Percentiles rank a stretch among this genome's conserved stretches.
These are phyloP conservation scores for Hyaloperonospora arabidopsidis DNA, from an alignment of 352 stramenopile species.

Conservation along the genomic window DNA sequence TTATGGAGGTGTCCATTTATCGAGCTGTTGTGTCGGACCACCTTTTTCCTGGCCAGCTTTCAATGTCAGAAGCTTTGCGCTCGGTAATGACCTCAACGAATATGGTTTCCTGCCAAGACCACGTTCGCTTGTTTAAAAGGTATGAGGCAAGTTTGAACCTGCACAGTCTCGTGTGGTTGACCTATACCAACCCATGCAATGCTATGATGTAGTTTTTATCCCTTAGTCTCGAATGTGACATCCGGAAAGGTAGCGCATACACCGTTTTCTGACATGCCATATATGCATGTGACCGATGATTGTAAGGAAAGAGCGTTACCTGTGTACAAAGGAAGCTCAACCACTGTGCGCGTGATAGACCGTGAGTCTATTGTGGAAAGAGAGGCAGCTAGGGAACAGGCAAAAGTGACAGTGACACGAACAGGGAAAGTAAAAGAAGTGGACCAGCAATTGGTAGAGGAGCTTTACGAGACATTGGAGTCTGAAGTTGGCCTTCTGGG, in stretches of 20 bases:
- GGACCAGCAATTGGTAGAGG: slow-evolving; percentile 22
- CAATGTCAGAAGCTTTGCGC: slow-evolving; percentile 24
- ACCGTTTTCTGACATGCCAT: slow-evolving; percentile 22
- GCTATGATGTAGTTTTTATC: slow-evolving; percentile 27
- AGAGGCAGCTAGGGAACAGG: slow-evolving; percentile 17
- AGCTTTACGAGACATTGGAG: slow-evolving; percentile 27
- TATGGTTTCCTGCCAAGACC: slow-evolving; percentile 19
- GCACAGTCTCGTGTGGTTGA: slow-evolving; percentile 1
- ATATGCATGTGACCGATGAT: slow-evolving; percentile 15
- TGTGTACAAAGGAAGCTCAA: slow-evolving; percentile 19
- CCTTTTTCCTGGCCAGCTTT: slow-evolving; percentile 28
- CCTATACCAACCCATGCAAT: slow-evolving; percentile 9
- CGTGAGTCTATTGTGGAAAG: slow-evolving; percentile 35
- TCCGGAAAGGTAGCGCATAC: not conserved
- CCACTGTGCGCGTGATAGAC: slow-evolving; percentile 30
- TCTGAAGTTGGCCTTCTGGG: slow-evolving; percentile 15
- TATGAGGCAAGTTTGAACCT: slow-evolving; percentile 8
- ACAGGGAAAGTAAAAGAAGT: slow-evolving; percentile 8
- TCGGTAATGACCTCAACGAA: slow-evolving; percentile 16
- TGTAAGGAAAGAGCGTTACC: slow-evolving; percentile 7
- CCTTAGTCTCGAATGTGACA: not conserved
- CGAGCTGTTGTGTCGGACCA: slow-evolving; percentile 36
- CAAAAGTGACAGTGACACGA: slow-evolving; percentile 21
- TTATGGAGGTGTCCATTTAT: slow-evolving; percentile 40
- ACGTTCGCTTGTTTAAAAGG: slow-evolving; percentile 46